Percentiles rank a stretch among this genome's conserved stretches.
Conservation (phyloP, 2,329 filamentous ascomycete genomes). For the Fusarium musae region DNA sequence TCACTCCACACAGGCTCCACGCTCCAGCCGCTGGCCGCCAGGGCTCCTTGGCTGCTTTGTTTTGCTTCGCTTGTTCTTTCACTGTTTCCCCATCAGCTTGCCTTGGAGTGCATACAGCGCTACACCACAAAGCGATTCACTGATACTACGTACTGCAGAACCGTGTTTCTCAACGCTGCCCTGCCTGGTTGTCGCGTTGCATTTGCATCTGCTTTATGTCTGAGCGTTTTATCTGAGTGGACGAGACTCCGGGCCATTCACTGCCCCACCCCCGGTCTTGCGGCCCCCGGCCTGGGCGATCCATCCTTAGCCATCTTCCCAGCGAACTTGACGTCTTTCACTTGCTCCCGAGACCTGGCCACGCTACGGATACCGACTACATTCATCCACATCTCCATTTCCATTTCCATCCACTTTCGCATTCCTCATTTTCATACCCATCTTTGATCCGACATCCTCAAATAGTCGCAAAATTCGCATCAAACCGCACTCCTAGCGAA, state of each 20-base stretch:
- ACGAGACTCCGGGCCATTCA: constrained; percentile 34
- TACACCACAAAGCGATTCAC: constrained; percentile 1
- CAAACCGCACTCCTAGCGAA: constrained; percentile 23
- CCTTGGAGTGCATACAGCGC: not conserved
- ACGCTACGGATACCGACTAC: constrained; percentile 31
- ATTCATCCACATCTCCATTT: constrained; percentile 27
- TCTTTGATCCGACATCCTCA: constrained; percentile 26
- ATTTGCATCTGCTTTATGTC: constrained; percentile 37
- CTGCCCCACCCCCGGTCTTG: constrained; percentile 45
- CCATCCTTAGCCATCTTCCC: constrained; percentile 38
- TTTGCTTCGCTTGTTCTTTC: constrained; percentile 2
- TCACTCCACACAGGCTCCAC: constrained; percentile 37
- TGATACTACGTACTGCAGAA: not conserved
- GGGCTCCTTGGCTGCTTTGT: constrained; percentile 22
- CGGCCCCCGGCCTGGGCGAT: constrained; percentile 43
- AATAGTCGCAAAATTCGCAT: constrained; percentile 11
- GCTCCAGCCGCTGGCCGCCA: constrained; percentile 36
- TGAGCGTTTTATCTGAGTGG: constrained; percentile 43
- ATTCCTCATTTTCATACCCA: constrained; percentile 31
- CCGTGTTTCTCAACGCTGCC: constrained; percentile 3
- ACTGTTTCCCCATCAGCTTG: constrained; percentile 1
- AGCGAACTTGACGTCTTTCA: constrained; percentile 47
- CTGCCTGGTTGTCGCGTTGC: constrained; percentile 29
- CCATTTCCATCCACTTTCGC: constrained; percentile 24
- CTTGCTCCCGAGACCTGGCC: constrained; percentile 42